Percentiles rank a stretch among this genome's conserved stretches.
phyloP scores from a whole-genome alignment of 257 asterid genomes.

The Anisodus acutangulus region DNA sequence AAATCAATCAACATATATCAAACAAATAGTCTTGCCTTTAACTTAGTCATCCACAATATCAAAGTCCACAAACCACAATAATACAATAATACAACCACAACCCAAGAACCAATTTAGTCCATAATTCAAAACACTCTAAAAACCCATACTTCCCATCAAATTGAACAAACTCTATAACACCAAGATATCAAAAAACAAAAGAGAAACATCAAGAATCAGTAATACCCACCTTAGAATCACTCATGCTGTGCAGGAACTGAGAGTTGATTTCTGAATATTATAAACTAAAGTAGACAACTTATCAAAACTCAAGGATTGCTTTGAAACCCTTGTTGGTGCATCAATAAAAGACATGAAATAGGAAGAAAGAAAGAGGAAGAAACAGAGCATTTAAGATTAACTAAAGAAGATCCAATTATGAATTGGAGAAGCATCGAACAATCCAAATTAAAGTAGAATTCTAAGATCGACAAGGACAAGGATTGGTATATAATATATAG shows the following conservation, averaged over 20 bases:
- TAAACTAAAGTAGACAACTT: constrained; percentile 39
- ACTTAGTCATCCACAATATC: not conserved
- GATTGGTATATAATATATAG: not conserved
- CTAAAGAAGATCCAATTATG: constrained; percentile 31
- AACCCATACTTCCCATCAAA: not conserved
- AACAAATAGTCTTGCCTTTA: not conserved
- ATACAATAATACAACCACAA: too few species aligned
- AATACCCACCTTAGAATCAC: constrained; percentile 61
- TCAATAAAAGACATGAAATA: constrained; percentile 66
- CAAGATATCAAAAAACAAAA: not conserved
- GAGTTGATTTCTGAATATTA: constrained; percentile 36
- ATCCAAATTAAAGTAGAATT: not conserved
- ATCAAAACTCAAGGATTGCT: constrained; percentile 43
- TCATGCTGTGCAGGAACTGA: constrained; percentile 48
- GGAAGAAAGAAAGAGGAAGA: not conserved
- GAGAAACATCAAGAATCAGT: not conserved
- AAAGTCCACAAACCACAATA: too few species aligned
- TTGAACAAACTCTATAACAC: not conserved
- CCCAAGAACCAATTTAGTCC: too few species aligned
- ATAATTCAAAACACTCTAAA: too few species aligned
- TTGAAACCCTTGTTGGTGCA: constrained; percentile 38
- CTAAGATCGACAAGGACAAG: not conserved
- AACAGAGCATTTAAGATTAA: constrained; percentile 36
- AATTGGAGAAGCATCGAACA: constrained; percentile 50
- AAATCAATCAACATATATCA: not conserved